Evolutionary conservation across 495 filamentous ascomycete genomes (phyloP).

Genomic region (Aspergillus homomorphus): DNA sequence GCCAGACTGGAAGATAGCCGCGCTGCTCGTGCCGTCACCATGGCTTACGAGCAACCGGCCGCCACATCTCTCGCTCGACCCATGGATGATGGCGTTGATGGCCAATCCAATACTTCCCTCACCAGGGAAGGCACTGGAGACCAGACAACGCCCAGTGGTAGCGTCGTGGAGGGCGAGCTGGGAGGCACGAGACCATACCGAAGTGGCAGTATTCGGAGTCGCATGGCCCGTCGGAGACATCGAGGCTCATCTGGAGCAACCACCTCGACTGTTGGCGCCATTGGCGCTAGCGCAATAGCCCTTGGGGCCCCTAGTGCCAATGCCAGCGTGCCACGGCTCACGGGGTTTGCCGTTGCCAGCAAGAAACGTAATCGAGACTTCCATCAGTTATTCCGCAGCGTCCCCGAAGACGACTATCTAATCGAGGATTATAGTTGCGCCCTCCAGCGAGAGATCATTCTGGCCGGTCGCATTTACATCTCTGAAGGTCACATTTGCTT

Average conservation of each 20-base stretch:
- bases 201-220: constrained; percentile 80
- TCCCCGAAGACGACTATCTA: constrained; percentile 95
- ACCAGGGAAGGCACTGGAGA: constrained; percentile 47
- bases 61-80: constrained; percentile 27
- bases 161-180: constrained; percentile 64
- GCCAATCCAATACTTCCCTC: constrained; percentile 32
- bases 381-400: constrained; percentile 87
- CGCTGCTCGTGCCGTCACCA: constrained; percentile 57
- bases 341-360: constrained; percentile 93
- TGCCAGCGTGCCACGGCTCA: constrained; percentile 67
- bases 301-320: constrained; percentile 60
- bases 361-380: constrained; percentile 97
- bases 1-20: constrained; percentile 56
- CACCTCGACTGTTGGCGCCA: constrained; percentile 65
- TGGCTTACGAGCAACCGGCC: constrained; percentile 55
- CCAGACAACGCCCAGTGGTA: constrained; percentile 62
- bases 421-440: constrained; percentile 99
- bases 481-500: constrained; percentile 98
- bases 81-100: constrained; percentile 32
- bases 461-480: constrained; percentile 91
- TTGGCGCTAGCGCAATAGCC: constrained; percentile 61
- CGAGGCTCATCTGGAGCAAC: constrained; percentile 86
- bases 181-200: constrained; percentile 56
- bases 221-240: constrained; percentile 67
- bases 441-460: constrained; percentile 89